Percentiles rank a stretch among this genome's conserved stretches.
Conservation (phyloP, 192 early-diverging fungal species). For the Paraglomus occultum region DNA sequence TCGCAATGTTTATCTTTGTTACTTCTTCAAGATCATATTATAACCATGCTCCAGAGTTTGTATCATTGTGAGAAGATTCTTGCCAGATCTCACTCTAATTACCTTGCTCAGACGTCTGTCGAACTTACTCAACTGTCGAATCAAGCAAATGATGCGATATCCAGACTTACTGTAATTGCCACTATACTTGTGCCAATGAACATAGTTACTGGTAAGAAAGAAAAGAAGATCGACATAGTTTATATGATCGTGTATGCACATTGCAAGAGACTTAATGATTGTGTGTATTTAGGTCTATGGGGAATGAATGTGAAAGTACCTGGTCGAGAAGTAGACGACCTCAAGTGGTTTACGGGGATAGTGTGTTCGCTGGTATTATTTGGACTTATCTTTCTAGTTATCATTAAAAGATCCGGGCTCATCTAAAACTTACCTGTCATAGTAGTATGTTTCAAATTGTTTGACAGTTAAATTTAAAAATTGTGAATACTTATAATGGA, state of each 20-base stretch:
- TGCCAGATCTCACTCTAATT: slow-evolving; percentile 69
- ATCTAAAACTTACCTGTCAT: too few relatives aligned
- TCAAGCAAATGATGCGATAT: slow-evolving; percentile 83
- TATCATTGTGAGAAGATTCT: slow-evolving; percentile 73
- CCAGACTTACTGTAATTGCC: slow-evolving; percentile 85
- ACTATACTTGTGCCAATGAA: slow-evolving; percentile 90
- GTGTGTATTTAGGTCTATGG: slow-evolving; percentile 32
- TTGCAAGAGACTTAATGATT: not conserved
- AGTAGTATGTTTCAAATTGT: too few relatives aligned
- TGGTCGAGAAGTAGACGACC: slow-evolving; percentile 42
- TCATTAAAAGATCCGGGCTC: too few relatives aligned
- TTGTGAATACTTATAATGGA: too few relatives aligned
- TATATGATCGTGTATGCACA: not conserved
- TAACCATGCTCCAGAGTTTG: slow-evolving; percentile 76
- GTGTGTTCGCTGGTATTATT: slow-evolving; percentile 11
- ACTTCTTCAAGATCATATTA: slow-evolving; percentile 60
- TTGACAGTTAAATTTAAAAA: too few relatives aligned
- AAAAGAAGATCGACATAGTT: too few relatives aligned
- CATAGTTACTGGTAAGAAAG: slow-evolving; percentile 67
- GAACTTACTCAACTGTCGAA: slow-evolving; percentile 74
- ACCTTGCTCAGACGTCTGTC: slow-evolving; percentile 74
- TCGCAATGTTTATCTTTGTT: not conserved
- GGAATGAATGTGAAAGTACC: slow-evolving; percentile 69
- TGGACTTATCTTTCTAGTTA: not conserved
- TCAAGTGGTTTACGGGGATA: slow-evolving; percentile 58